phyloP scores from a whole-genome alignment of 306 rosid species.

The Lagenaria siceraria region DNA sequence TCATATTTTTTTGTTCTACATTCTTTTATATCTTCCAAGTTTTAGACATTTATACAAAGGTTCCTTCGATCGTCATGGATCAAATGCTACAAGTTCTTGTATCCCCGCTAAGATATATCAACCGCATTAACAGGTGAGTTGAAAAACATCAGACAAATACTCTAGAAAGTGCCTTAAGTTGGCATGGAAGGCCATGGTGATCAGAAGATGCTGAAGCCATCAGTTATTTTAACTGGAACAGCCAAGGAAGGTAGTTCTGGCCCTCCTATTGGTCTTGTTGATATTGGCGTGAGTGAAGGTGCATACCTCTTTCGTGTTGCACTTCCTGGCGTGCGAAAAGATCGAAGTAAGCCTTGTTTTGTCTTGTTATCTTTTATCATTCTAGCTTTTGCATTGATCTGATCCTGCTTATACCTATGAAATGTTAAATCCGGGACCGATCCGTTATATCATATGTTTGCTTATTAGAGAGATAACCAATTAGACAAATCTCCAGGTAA shows the following conservation, averaged over 20 bases:
- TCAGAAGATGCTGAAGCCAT: slow-evolving; percentile 20
- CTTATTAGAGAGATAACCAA: neutral
- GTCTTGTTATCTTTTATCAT: neutral
- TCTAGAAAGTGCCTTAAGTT: slow-evolving; percentile 6
- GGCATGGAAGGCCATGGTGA: slow-evolving; percentile 14
- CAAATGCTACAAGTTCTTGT: neutral
- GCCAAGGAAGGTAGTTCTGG: slow-evolving; percentile 36
- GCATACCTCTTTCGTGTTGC: slow-evolving; percentile 47
- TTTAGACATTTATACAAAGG: neutral
- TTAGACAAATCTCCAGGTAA: slow-evolving; percentile 18
- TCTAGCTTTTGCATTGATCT: neutral
- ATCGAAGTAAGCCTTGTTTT: slow-evolving; percentile 15
- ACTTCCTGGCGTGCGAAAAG: slow-evolving; percentile 37
- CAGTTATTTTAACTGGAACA: slow-evolving; percentile 29
- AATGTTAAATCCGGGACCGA: neutral
- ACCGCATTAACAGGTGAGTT: neutral
- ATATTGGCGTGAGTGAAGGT: slow-evolving; percentile 35
- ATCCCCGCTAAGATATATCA: neutral
- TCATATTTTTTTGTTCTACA: neutral
- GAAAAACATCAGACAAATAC: neutral
- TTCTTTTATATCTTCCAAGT: neutral
- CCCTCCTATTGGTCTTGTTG: slow-evolving; percentile 39
- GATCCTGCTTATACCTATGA: neutral
- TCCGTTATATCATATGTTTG: neutral
- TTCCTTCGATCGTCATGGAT: neutral